These are phyloP conservation scores for Solanum chacoense DNA, from an alignment of 305 asterid species.

Conservation along the genomic window DNA sequence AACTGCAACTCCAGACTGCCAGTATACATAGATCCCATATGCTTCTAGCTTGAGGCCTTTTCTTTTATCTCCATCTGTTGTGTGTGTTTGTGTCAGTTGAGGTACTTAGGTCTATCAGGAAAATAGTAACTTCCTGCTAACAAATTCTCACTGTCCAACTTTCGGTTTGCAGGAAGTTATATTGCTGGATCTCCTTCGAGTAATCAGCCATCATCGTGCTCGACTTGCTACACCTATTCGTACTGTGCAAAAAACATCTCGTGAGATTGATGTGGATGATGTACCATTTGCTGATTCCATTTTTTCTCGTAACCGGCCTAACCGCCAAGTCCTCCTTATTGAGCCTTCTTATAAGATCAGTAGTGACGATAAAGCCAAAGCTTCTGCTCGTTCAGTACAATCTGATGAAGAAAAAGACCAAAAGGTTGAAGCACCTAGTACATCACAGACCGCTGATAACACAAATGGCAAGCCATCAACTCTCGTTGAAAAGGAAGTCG, in stretches of 20 bases:
- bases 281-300: conserved; percentile 44
- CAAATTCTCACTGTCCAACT: conserved; percentile 17
- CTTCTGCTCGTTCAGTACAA: conserved; percentile 23
- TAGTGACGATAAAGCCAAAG: conserved; percentile 55
- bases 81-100: not conserved
- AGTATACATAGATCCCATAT: not conserved
- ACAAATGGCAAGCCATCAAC: conserved; percentile 4
- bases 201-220: conserved; percentile 84
- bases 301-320: conserved; percentile 32
- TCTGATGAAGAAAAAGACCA: conserved; percentile 16
- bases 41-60: not conserved
- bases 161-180: conserved; percentile 53
- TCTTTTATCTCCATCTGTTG: not conserved
- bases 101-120: not conserved
- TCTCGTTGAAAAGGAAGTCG: not conserved
- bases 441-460: not conserved
- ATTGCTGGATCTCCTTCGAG: conserved; percentile 78
- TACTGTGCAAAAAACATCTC: conserved; percentile 62
- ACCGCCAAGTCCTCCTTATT: conserved; percentile 37
- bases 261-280: conserved; percentile 54
- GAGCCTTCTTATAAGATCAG: conserved; percentile 69
- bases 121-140: conserved; percentile 10
- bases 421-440: conserved; percentile 10
- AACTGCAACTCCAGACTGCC: not conserved
- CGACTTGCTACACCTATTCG: conserved; percentile 96